A percentile compares a stretch with the other conserved stretches of the same genome.
These are phyloP conservation scores for Plasmodium blacklocki DNA, from an alignment of 169 alveolate species.

Conservation along the genomic window DNA sequence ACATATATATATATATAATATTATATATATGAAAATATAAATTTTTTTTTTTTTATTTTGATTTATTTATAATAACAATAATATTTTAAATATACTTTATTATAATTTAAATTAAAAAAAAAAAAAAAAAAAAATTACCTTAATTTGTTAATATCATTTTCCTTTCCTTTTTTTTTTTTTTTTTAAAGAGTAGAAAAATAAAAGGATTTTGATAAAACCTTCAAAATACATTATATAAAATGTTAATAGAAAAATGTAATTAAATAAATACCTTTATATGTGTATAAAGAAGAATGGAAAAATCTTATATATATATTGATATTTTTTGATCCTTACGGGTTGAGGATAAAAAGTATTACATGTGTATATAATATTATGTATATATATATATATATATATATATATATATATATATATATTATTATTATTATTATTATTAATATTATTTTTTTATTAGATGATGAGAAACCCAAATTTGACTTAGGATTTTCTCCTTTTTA, in stretches of 20 bases:
- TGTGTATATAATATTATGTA: too few relatives aligned
- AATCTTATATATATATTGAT: neutral
- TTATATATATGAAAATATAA: too few relatives aligned
- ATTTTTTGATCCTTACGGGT: too few relatives aligned
- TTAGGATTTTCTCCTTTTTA: slow-evolving; percentile 70
- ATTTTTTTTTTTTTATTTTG: too few relatives aligned
- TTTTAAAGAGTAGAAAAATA: slow-evolving; percentile 1
- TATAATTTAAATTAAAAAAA: neutral
- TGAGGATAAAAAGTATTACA: too few relatives aligned
- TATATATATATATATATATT: neutral
- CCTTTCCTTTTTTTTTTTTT: neutral
- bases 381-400: too few relatives aligned
- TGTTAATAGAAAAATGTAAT: slow-evolving; percentile 69
- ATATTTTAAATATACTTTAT: too few relatives aligned
- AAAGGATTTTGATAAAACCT: neutral
- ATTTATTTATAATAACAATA: too few relatives aligned
- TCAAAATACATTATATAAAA: slow-evolving; percentile 32
- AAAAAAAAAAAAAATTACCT: slow-evolving; percentile 1
- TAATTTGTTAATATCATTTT: neutral
- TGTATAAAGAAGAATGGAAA: neutral
- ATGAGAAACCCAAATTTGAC: slow-evolving; percentile 61
- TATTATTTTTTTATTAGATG: slow-evolving; percentile 37
- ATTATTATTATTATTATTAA: neutral
- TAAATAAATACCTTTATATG: neutral
- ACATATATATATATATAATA: too few relatives aligned